Base-by-base conservation (phyloP, 192 early-diverging fungal genomes). In the Lobosporangium transversale region DNA sequence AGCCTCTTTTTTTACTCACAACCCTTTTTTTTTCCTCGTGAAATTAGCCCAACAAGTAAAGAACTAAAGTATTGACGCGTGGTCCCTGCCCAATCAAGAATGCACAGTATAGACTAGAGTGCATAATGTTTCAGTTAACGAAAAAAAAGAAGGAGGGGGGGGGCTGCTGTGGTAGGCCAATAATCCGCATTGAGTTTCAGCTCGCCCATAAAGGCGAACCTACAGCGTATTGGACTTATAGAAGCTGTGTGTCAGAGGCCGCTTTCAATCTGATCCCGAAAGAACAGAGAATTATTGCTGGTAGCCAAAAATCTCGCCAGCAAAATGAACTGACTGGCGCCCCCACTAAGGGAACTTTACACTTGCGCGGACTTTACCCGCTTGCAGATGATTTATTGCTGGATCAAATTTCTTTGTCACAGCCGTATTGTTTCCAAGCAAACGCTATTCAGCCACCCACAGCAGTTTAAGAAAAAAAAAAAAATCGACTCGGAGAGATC, bases 161-260 rank as follows among this genome's bases (percentile, higher is more conserved):
- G 48, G 57, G 55, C 70, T 74, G 70, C 70, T 52, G 56, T 74
- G 70, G 70, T 54, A 53, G 70, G 70, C 70, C 70, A 74, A 74
- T 74, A 74, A 74, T 74, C 70, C 70, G 70, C 70, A 74, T 74
- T 74, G 70, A 74, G 70, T 74, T 74, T 64, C 70, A 74, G 70
- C 70, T 37, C 55, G 33, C 31, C 30, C 12, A 30, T 18, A 42
- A 11, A 30, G 21, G 36, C 40, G 49, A 30, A 74, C 70, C 56
- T 74, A 74, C 54, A 74, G 70, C 70, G 70, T 74, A 74, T 74
- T 74, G 70, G 37, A 74, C 70, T 74, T 58, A 60, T 65, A 74
- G 70, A 74, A 74, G 56, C 70, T 74, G 70, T 65, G 70, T 74
- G 70, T 62, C 32, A 65, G 70, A 74, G 70, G 70, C 70, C 70